phyloP scores from a whole-genome alignment of 768 basidiomycete genomes.

The Leccinum fibrillosum region DNA sequence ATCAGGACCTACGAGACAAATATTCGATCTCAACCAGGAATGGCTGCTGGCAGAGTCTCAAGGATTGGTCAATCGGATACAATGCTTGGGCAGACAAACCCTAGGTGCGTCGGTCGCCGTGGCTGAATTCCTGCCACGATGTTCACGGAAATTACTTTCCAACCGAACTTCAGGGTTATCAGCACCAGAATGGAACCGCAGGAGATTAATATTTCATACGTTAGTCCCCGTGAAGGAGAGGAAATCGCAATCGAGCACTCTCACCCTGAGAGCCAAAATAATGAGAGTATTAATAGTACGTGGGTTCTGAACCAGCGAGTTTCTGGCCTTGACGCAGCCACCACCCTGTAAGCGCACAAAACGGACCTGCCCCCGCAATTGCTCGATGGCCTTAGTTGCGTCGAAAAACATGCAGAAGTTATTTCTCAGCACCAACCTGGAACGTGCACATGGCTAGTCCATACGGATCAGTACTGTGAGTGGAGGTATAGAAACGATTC shows the following conservation, averaged over 20 bases:
- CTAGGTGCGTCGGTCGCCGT: background rate
- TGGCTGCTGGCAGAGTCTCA: background rate
- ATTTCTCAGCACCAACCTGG: background rate
- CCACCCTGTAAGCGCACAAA: background rate
- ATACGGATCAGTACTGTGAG: background rate
- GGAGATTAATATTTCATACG: background rate
- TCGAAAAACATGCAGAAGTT: background rate
- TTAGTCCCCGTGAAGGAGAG: background rate
- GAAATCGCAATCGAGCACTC: background rate
- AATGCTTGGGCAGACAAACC: background rate
- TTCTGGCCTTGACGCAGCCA: background rate
- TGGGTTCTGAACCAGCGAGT: background rate
- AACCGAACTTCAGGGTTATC: background rate
- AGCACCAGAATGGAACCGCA: background rate
- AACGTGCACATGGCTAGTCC: slow-evolving; percentile 6
- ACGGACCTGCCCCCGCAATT: background rate
- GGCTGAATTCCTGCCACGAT: background rate
- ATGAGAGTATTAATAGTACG: background rate
- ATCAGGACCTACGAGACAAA: background rate
- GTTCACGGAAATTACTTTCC: background rate
- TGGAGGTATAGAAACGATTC: background rate
- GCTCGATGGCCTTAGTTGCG: background rate
- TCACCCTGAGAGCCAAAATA: background rate
- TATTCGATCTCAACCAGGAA: background rate
- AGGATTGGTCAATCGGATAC: background rate